A percentile compares a stretch with the other conserved stretches of the same genome.
Conservation (phyloP, 257 asterid species). For the Capsicum chinense region DNA sequence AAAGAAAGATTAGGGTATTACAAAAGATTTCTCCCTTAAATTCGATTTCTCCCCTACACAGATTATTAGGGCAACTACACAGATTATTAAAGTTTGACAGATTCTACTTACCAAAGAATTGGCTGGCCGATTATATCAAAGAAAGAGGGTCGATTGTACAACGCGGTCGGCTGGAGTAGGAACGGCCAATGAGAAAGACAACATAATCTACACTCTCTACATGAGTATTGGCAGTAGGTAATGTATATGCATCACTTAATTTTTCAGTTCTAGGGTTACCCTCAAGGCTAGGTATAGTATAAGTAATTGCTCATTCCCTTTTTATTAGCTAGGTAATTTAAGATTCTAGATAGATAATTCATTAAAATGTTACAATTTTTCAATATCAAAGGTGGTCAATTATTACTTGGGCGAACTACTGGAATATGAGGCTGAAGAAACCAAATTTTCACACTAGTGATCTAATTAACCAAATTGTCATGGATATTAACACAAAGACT, state of each 20-base stretch:
- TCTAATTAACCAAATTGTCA: too few species aligned
- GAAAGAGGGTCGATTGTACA: too few species aligned
- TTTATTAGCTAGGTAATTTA: background rate
- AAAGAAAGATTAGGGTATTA: too few species aligned
- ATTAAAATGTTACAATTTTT: background rate
- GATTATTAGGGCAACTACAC: too few species aligned
- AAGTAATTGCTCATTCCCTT: background rate
- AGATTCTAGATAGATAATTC: background rate
- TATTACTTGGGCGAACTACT: slow-evolving; percentile 47
- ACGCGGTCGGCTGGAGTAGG: too few species aligned
- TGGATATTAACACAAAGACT: too few species aligned
- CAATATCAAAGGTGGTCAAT: slow-evolving; percentile 47
- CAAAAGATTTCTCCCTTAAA: too few species aligned
- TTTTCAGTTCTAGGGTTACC: background rate
- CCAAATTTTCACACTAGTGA: background rate
- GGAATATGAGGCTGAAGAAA: slow-evolving; percentile 53
- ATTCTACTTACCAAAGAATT: too few species aligned
- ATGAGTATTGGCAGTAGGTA: slow-evolving; percentile 54
- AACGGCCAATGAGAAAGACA: slow-evolving; percentile 45
- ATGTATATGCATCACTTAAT: background rate
- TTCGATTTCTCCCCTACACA: too few species aligned
- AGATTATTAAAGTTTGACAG: too few species aligned
- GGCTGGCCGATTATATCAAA: too few species aligned
- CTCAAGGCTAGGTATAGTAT: background rate
- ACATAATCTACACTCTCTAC: slow-evolving; percentile 47